These are phyloP conservation scores for Trichosporon coremiiforme DNA, from an alignment of 1,284 basidiomycete genomes.

Conservation along the genomic window DNA sequence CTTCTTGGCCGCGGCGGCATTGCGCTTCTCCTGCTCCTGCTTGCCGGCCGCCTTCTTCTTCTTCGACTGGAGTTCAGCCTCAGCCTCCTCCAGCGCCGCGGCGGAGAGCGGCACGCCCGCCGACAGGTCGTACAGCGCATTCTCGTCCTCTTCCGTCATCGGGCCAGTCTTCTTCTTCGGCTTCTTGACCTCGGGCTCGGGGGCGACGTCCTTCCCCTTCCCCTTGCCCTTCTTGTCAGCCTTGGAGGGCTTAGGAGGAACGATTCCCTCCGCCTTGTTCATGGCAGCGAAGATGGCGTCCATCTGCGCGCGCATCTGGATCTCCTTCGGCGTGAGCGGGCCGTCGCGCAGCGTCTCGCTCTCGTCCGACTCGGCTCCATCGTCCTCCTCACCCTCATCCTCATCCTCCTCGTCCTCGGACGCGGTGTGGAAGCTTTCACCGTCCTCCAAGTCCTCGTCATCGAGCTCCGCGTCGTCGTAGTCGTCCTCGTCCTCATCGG, in stretches of 20 bases:
- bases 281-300: slow-evolving; percentile 45
- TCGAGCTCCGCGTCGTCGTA: slow-evolving; percentile 24
- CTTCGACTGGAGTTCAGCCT: slow-evolving; percentile 20
- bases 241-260: slow-evolving; percentile 24
- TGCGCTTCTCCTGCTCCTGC: slow-evolving; percentile 5
- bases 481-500: slow-evolving; percentile 35
- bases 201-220: too few species aligned
- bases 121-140: slow-evolving; percentile 22
- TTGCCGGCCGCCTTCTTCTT: background rate
- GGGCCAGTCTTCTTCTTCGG: slow-evolving; percentile 6
- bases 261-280: slow-evolving; percentile 39
- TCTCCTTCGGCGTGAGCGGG: slow-evolving; percentile 34
- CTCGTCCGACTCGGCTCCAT: slow-evolving; percentile 43
- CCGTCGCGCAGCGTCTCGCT: slow-evolving; percentile 37
- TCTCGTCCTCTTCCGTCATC: slow-evolving; percentile 21
- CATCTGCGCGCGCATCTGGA: slow-evolving; percentile 38
- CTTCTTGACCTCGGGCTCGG: background rate
- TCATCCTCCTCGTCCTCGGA: slow-evolving; percentile 13
- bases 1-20: slow-evolving; percentile 22
- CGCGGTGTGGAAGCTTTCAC: slow-evolving; percentile 37
- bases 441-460: slow-evolving; percentile 23
- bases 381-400: slow-evolving; percentile 36
- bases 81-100: slow-evolving; percentile 25
- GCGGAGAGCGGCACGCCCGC: slow-evolving; percentile 28
- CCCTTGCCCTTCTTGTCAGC: slow-evolving; percentile 19